A percentile compares a stretch with the other conserved stretches of the same genome.
Conservation (phyloP, 345 rosid genomes). For the Citrus hindsii region DNA sequence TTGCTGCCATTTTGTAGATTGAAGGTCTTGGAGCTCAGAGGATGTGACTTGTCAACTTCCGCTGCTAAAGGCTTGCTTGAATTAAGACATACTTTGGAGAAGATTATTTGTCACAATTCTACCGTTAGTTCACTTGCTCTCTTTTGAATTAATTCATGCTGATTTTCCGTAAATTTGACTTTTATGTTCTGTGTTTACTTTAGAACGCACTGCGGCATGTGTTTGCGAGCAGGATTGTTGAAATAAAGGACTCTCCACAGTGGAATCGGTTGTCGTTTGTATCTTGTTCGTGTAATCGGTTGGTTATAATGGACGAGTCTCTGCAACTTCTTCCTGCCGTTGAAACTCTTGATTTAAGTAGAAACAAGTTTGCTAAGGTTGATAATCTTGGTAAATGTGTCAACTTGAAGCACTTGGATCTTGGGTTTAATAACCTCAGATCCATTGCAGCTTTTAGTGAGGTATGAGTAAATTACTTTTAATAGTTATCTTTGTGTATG, state of each 20-base stretch:
- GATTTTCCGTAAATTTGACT: not conserved
- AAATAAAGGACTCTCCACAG: conserved; percentile 77
- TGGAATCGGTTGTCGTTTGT: conserved; percentile 89
- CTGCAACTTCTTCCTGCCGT: conserved; percentile 95
- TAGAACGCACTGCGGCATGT: conserved; percentile 95
- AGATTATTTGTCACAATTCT: conserved; percentile 89
- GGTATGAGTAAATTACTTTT: conserved; percentile 37
- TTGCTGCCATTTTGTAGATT: conserved; percentile 77
- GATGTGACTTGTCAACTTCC: conserved; percentile 89
- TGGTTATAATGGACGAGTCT: conserved; percentile 95
- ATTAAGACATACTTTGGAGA: conserved; percentile 83
- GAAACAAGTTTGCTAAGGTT: conserved; percentile 88
- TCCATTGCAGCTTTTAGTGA: conserved; percentile 62
- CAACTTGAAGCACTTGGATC: conserved; percentile 88
- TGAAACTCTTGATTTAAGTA: conserved; percentile 93
- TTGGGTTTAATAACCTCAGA: conserved; percentile 87
- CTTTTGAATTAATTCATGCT: too few species aligned
- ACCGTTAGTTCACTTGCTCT: conserved; percentile 53
- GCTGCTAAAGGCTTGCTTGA: conserved; percentile 92
- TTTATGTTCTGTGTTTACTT: not conserved
- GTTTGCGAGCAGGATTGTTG: conserved; percentile 89
- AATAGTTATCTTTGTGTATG: not conserved
- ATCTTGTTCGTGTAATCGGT: conserved; percentile 79
- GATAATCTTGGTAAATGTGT: conserved; percentile 80
- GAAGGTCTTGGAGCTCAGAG: conserved; percentile 80